phyloP scores from a whole-genome alignment of 1,139 yeast genomes.

The Geotrichum aggregatum region DNA sequence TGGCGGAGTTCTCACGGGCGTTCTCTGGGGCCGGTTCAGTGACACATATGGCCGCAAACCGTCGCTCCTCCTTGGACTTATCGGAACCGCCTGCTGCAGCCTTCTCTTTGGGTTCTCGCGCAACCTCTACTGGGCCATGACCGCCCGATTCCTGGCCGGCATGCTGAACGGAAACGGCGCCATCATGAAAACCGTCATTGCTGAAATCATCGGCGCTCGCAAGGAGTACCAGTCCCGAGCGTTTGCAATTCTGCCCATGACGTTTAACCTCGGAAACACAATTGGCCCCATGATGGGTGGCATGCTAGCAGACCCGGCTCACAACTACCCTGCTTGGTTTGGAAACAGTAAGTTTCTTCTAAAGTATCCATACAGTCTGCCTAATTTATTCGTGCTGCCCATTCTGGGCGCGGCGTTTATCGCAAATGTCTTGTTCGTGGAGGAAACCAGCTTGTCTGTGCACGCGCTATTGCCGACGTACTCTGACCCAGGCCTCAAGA shows the following conservation, averaged over 20 bases:
- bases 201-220: slow-evolving; percentile 51
- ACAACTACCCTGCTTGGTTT: slow-evolving; percentile 27
- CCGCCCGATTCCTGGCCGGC: slow-evolving; percentile 52
- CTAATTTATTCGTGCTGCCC: slow-evolving; percentile 53
- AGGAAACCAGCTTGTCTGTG: slow-evolving; percentile 47
- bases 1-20: slow-evolving; percentile 51
- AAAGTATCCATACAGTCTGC: slow-evolving; percentile 54
- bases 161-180: slow-evolving; percentile 57
- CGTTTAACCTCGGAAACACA: slow-evolving; percentile 54
- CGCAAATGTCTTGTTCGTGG: slow-evolving; percentile 49
- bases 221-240: slow-evolving; percentile 58
- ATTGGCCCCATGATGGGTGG: slow-evolving; percentile 48
- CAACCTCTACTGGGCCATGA: slow-evolving; percentile 49
- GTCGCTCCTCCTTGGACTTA: slow-evolving; percentile 48
- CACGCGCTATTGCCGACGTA: slow-evolving; percentile 47
- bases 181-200: slow-evolving; percentile 55
- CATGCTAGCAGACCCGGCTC: slow-evolving; percentile 39
- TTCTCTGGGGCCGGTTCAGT: slow-evolving; percentile 57
- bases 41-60: slow-evolving; percentile 54
- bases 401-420: slow-evolving; percentile 39
- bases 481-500: slow-evolving; percentile 45
- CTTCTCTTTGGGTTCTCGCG: slow-evolving; percentile 51
- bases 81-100: slow-evolving; percentile 49
- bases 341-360: slow-evolving; percentile 34
- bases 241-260: slow-evolving; percentile 53